Conservation (phyloP, 176 grass and related monocot species). For the Triticum aestivum region IWGSC_CS_RefSeq_v2.1 NC_057811.1:490269787-490270286, state of each 20-base stretch:
- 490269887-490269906: slow-evolving; percentile 47
- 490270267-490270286: not conserved
- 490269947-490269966: slow-evolving; percentile 95
- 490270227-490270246: not conserved
- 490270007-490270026: slow-evolving; percentile 71
- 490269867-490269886: slow-evolving; percentile 65
- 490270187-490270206: slow-evolving; percentile 44
- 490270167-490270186: slow-evolving; percentile 45
- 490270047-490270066: slow-evolving; percentile 95
- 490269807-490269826: slow-evolving; percentile 49
- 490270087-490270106: slow-evolving; percentile 48
- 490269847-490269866: slow-evolving; percentile 92
- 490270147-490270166: slow-evolving; percentile 68
- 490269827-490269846: slow-evolving; percentile 57
- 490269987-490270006: slow-evolving; percentile 50
- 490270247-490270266: not conserved
- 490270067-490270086: slow-evolving; percentile 93
- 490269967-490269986: slow-evolving; percentile 88
- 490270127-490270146: slow-evolving; percentile 52
- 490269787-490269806: slow-evolving; percentile 42
- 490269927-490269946: slow-evolving; percentile 90
- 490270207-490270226: no score
- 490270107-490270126: slow-evolving; percentile 54
- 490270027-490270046: slow-evolving; percentile 73
- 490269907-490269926: slow-evolving; percentile 42